These are phyloP conservation scores for Pyrenophora seminiperda DNA, from an alignment of 2,329 filamentous ascomycete genomes.

Conservation along the genomic window DNA sequence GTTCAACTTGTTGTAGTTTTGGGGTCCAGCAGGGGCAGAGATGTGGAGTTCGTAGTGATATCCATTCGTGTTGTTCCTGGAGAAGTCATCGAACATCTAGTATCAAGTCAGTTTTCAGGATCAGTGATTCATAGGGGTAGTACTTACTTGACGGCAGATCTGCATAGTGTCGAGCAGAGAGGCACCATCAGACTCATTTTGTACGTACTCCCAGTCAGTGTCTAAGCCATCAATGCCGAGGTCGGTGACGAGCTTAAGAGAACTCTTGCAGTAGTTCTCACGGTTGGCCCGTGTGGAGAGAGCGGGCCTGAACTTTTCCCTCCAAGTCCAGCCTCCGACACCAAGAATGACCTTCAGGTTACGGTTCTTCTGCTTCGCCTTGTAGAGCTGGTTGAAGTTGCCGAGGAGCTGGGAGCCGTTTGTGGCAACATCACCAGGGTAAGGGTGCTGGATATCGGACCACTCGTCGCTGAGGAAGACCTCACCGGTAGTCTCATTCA, in stretches of 20 bases:
- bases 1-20: conserved; percentile 47
- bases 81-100: conserved; percentile 48
- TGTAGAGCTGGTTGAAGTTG: conserved; percentile 75
- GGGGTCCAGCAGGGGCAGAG: conserved; percentile 52
- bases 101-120: not conserved
- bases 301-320: conserved; percentile 74
- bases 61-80: conserved; percentile 42
- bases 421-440: conserved; percentile 66
- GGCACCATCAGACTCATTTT: conserved; percentile 41
- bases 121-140: not conserved
- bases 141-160: conserved; percentile 42
- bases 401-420: conserved; percentile 75
- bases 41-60: conserved; percentile 52
- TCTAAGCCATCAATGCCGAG: conserved; percentile 68
- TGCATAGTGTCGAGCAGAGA: conserved; percentile 48
- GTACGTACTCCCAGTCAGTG: conserved; percentile 55
- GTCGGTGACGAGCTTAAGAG: conserved; percentile 77
- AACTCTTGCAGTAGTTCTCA: conserved; percentile 67
- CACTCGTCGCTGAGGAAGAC: conserved; percentile 47
- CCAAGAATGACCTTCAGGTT: conserved; percentile 79
- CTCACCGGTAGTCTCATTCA: conserved; percentile 77
- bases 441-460: conserved; percentile 63
- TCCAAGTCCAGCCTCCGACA: conserved; percentile 80
- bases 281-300: conserved; percentile 67
- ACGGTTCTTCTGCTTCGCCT: conserved; percentile 76